Percentiles rank a stretch among this genome's conserved stretches.
phyloP scores from a whole-genome alignment of 208 protist genomes.

The Naegleria gruberi region DNA sequence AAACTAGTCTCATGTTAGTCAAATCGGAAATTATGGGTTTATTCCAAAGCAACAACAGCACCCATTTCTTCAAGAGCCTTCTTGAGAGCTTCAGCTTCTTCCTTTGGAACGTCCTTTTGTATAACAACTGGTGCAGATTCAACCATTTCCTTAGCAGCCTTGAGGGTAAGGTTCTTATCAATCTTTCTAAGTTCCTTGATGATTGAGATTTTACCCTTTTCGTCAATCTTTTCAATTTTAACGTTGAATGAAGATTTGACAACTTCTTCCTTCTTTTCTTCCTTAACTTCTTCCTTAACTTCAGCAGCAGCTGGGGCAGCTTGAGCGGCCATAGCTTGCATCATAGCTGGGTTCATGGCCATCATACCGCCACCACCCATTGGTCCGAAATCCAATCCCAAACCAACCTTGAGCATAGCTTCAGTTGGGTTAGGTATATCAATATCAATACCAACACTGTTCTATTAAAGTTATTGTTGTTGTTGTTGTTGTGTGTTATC shows the following conservation, averaged over 20 bases:
- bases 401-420: not conserved
- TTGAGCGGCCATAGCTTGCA: not conserved
- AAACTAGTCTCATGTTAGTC: no score
- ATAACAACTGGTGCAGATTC: not conserved
- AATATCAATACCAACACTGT: not conserved
- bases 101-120: not conserved
- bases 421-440: not conserved
- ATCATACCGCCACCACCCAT: not conserved
- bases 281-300: no score
- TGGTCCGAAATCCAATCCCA: not conserved
- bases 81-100: slow-evolving; percentile 7
- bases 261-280: not conserved
- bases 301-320: not conserved
- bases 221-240: slow-evolving; percentile 7
- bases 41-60: not conserved
- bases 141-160: slow-evolving; percentile 10
- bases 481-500: no score
- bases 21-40: no score
- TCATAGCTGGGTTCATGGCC: not conserved
- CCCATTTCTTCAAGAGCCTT: not conserved
- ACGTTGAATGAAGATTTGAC: not conserved
- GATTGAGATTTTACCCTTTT: not conserved
- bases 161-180: not conserved
- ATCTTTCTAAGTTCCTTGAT: slow-evolving; percentile 15
- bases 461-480: no score